Conservation (phyloP, 2,329 filamentous ascomycete species). For the Calonectria pauciramosa region DNA sequence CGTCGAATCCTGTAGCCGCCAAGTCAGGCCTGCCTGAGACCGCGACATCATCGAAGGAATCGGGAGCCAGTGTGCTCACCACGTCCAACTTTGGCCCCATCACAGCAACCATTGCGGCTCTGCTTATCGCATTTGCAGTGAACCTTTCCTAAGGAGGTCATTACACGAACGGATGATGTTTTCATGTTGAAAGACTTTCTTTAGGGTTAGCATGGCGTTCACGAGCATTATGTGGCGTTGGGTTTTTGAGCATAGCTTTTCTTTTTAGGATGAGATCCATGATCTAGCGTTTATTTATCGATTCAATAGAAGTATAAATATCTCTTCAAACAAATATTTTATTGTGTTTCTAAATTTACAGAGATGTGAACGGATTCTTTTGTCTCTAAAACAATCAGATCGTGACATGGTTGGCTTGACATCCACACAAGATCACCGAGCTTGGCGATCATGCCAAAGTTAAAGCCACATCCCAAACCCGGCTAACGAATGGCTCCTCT, state of each 20-base stretch:
- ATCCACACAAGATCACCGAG: background rate
- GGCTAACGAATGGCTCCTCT: too few relatives aligned
- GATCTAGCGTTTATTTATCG: background rate
- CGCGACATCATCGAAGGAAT: background rate
- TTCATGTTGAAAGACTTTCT: background rate
- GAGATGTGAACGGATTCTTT: background rate
- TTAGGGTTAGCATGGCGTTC: background rate
- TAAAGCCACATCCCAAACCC: background rate
- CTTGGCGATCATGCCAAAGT: background rate
- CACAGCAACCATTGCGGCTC: conserved; percentile 21
- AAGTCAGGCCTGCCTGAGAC: conserved; percentile 55
- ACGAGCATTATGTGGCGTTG: background rate
- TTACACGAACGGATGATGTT: background rate
- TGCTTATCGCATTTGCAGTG: conserved; percentile 35
- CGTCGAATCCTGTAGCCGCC: conserved; percentile 63
- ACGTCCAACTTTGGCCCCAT: background rate
- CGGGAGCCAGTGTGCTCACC: conserved; percentile 25
- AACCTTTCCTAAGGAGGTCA: conserved; percentile 25
- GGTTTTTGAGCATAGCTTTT: background rate
- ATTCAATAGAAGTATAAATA: background rate
- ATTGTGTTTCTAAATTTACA: background rate
- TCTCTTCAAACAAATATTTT: background rate
- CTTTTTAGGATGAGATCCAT: background rate
- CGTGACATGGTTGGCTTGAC: background rate
- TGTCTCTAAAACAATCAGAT: background rate